Evolutionary conservation across 1,139 yeast species (phyloP).

Genomic region (Diutina sp.): DNA sequence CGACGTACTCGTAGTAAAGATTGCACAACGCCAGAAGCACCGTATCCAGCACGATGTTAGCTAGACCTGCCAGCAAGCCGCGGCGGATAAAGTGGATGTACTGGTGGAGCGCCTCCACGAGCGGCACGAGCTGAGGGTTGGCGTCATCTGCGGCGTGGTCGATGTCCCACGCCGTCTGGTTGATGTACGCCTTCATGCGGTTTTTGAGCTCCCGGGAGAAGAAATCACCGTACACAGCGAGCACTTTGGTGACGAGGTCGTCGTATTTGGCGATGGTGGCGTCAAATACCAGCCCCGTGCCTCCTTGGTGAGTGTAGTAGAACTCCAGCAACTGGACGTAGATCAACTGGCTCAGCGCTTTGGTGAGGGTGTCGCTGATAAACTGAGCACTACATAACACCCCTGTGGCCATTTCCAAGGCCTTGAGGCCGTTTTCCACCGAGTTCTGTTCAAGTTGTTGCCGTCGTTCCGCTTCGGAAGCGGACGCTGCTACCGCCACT

Average conservation of each 20-base stretch:
- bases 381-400: neutral
- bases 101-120: constrained; percentile 18
- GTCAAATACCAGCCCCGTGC: constrained; percentile 36
- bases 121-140: constrained; percentile 18
- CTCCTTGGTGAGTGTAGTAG: constrained; percentile 16
- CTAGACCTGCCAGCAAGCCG: constrained; percentile 3
- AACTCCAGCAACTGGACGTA: constrained; percentile 51
- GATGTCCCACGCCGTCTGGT: constrained; percentile 23
- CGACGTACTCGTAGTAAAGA: constrained; percentile 42
- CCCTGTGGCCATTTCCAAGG: neutral
- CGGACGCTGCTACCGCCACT: neutral
- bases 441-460: neutral
- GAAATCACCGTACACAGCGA: constrained; percentile 27
- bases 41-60: constrained; percentile 17
- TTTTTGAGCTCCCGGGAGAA: constrained; percentile 38
- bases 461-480: neutral
- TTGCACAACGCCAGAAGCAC: constrained; percentile 35
- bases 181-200: constrained; percentile 40
- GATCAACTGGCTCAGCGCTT: constrained; percentile 31
- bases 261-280: constrained; percentile 35
- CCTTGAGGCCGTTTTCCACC: constrained; percentile 1
- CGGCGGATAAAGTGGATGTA: constrained; percentile 22
- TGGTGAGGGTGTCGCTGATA: neutral
- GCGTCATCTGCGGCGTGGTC: constrained; percentile 7
- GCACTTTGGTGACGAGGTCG: constrained; percentile 23